Evolutionary conservation across 352 stramenopile genomes (phyloP), one percentile per base, ranked within the genome.

Genomic region (Phytopythium sindhum): DNA sequence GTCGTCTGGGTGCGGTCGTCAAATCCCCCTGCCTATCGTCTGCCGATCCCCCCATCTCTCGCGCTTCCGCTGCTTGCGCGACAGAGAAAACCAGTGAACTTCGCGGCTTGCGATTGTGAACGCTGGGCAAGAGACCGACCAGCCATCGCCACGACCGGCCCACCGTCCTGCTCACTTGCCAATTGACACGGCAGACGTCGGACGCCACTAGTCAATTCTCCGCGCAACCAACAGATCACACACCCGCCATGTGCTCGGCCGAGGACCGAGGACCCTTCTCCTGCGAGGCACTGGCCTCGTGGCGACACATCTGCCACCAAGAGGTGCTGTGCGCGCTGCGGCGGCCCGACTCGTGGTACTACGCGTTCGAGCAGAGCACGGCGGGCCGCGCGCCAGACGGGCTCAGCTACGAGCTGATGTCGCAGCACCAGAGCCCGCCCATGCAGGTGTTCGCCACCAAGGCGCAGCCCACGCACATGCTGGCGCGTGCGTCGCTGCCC

Each of bases 331-430:
- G 62, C 60, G 72, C 72, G 39, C 55, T 82, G 8, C 44, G 56
- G 23, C 66, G 75, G 57, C 66, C 45, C 28, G 60, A 77, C 44
- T 82, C 74, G 67, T 82, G 74, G 74, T 80, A 74, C 69, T 76
- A 78, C 59, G 62, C 47, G 4, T 72, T 75, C 57, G 60, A 73
- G 47, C 69, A 79, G 48, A 64, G 69, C 53, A 67, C 72, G 26
- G 60, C 62, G 44, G 64, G 39, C 55, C 55, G 55, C 55, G 55
- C 55, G 35, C 55, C 55, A 2, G 55, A 61, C 55, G 55, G 55
- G 9, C 55, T 74, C 42, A 59, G 61, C 44, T 79, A 65, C 66
- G 66, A 75, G 52, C 67, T 72, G 57, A 63, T 68, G 33, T 60
- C 69, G 44, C 68, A 79, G 39, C 62, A 65, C 17, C 68, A 72